Base-by-base conservation (phyloP, 2,329 filamentous ascomycete genomes). In the Madurella fahalii region DNA sequence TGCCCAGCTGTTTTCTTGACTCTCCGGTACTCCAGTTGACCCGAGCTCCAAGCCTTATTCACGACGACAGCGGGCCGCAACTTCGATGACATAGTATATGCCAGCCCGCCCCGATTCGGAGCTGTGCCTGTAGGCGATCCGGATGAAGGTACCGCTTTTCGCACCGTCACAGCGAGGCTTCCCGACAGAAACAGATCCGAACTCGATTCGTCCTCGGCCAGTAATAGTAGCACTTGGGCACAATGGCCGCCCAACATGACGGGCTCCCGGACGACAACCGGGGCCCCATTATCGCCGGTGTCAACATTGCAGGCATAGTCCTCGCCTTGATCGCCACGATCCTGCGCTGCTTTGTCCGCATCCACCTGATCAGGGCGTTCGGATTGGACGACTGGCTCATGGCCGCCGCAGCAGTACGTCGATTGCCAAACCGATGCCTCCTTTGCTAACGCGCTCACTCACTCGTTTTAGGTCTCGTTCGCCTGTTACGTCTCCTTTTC, bases 361-460 rank as follows among this genome's bases (percentile, higher is more conserved):
- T 65, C 1, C 57, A 58, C 5, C 52, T 74, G 12, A 67, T 74
- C 34, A 71, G 67, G 58, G 68, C 66, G 34, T 74, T 74, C 60
- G 72, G 71, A 1, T 48, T 65, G 9, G 72, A 74, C 54, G 72
- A 74, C 57, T 72, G 66, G 65, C 63, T 69, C 49, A 75, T 75
- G 72, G 45, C 67, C 0, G 52, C 60, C 37, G 72, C 73, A 31
- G 61, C 50, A 40, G 52, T 68, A 58, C 50, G 53, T 47, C 15
- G 25, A 25, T 7, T 7, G 4, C 7, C 4, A 25, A 37, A 15
- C 9, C 11, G 34, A 9, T 37, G 9, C 2, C 13, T 15, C 9
- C 7, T 11, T 37, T 37, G 11, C 34, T 11, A 37, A 11, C 9
- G 4, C 34, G 9, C 13, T 45, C 5, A 8, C 43, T 11, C 17